Evolutionary conservation across 1,139 yeast genomes (phyloP).

Genomic region (Pichiaceae sp.): DNA sequence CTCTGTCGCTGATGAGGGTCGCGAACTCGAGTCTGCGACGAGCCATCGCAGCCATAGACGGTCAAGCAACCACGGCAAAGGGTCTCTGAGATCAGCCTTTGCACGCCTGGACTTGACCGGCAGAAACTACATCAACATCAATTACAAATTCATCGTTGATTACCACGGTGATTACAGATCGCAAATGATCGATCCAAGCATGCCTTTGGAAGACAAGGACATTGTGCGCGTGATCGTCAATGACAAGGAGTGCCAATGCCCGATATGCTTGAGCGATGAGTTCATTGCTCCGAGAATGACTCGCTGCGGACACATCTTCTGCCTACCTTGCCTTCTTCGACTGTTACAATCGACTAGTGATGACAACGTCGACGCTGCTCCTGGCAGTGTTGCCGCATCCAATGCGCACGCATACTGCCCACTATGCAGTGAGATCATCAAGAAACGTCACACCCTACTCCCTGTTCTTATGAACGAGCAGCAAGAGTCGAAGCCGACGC

Average conservation of each 20-base stretch:
- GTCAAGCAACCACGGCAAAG: constrained; percentile 3
- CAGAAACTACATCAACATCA: constrained; percentile 72
- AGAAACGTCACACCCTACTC: constrained; percentile 43
- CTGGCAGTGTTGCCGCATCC: constrained; percentile 6
- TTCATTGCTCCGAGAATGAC: constrained; percentile 94
- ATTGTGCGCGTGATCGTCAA: constrained; percentile 70
- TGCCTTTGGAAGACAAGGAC: constrained; percentile 52
- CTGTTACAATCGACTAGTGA: constrained; percentile 43
- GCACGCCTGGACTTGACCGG: constrained; percentile 46
- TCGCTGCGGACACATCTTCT: constrained; percentile 87
- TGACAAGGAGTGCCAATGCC: constrained; percentile 68
- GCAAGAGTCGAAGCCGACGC: constrained; percentile 57
- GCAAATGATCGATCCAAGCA: constrained; percentile 66
- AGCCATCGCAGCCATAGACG: constrained; percentile 7
- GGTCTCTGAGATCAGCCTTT: background rate
- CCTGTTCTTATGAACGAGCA: constrained; percentile 59
- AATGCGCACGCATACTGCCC: constrained; percentile 47
- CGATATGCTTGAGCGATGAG: constrained; percentile 80
- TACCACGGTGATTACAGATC: constrained; percentile 43
- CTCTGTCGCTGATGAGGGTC: constrained; percentile 28
- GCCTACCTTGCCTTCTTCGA: constrained; percentile 72
- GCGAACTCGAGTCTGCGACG: background rate
- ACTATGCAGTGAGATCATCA: constrained; percentile 63
- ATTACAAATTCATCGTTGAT: constrained; percentile 76
- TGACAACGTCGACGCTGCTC: constrained; percentile 8